Base-by-base conservation (phyloP, 306 rosid species). In the Fragaria vesca region DNA sequence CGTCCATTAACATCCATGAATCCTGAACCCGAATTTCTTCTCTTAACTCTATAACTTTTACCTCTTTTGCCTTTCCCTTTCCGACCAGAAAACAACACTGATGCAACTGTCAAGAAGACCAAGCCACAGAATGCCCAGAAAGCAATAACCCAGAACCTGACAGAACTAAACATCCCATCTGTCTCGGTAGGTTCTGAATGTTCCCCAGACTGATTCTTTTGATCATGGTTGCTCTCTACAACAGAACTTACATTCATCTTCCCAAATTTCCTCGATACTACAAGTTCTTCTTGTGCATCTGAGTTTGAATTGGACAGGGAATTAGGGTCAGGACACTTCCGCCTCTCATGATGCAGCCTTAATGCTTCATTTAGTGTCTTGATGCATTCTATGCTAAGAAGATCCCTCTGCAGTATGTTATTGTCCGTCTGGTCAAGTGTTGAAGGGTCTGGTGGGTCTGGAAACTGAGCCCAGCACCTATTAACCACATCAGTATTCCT, bases 361-460 rank as follows among this genome's bases (percentile, higher is more conserved):
- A 95, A 81, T n/a, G 96, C 99, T 73, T 90, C 91, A 36, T 95
- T 95, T 50, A 95, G 82, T 8, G 96, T 91, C 84, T 77, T 91
- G 5, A 48, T 78, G 69, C 97, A 95, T 80, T 95, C 99, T 61
- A 95, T 87, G 89, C 96, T 95, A 72, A 95, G 99, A 58, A 93
- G 80, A 77, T 95, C 92, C 45, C 87, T 85, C 72, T 77, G 90
- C 42, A 79, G 80, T 69, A 34, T 46, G 26, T 79, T 80, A 18
- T 77, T 32, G 71, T 88, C 86, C 2, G 85, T 67, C 72, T 13
- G 72, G 69, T 86, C 82, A 1, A 92, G 89, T 2, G 88, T 81
- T 6, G 90, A 85, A 72, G 93, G 78, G 50, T 87, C 89, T 0
- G 97, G 99, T 12, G 99, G 97, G 34, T 85, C 95, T 0, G 97